Evolutionary conservation across 495 filamentous ascomycete genomes (phyloP), one percentile per base, ranked within the genome.

Genomic region (Xylaria curta): DNA sequence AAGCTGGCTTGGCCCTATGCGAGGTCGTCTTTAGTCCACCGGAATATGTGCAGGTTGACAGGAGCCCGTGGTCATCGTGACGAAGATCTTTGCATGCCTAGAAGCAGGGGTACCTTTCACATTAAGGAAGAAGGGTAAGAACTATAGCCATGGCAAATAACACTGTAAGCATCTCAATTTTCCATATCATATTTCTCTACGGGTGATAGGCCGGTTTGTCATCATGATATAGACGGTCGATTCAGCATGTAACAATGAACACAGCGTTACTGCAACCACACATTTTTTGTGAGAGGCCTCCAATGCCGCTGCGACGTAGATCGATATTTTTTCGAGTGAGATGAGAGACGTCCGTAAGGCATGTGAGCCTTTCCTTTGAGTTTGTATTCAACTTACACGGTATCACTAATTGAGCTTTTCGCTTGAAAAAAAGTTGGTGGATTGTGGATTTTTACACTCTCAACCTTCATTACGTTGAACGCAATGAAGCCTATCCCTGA

Each of bases 61-160:
- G 33, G 36, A 8, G 21, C 33, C 4, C 49, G 36, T 42, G 49
- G 65, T 56, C 65, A 67, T 68, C 53, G 40, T 68, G 44, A 70
- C 58, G 58, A 70, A 26, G 42, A 62, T 62, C 54, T 44, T 9
- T 46, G 68, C 68, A 70, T 63, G 68, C 56, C 68, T 17, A 69
- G 56, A n/a, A 31, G 49, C 66, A 69, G 54, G 53, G 66, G 66
- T 60, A 17, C 28, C 17, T n/a, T 69, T 4, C 28, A 38, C 40
- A 65, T 26, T 46, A 44, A 46, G 51, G 62, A 7, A 17, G n/a
- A 6, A 56, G 1, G 7, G 28, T 26, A 36, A 56, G 38, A 28
- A 63, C 36, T 42, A 24, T 28, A 26, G 36, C 5, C 36, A 63
- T 63, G 60, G 60, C 60, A 42, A 31, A 44, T 63, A 7, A 44